phyloP scores from a whole-genome alignment of 169 alveolate genomes.

The Amoebophrya sp. region DNA sequence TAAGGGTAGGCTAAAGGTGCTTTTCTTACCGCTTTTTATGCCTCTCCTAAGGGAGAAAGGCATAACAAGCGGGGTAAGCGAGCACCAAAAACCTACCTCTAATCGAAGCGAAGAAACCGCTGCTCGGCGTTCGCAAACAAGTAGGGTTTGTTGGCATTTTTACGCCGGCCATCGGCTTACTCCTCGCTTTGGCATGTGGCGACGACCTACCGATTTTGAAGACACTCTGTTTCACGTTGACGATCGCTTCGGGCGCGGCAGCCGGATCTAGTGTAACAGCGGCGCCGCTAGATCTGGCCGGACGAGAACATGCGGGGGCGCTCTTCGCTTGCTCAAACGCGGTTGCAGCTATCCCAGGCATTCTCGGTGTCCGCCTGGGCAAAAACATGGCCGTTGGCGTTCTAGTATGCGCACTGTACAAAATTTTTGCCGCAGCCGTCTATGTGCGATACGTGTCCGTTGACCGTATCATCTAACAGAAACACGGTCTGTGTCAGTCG shows the following conservation, averaged over 20 bases:
- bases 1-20: too few species aligned
- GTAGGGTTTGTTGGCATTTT: not conserved
- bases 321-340: not conserved
- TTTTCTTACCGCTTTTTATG: too few species aligned
- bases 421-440: not conserved
- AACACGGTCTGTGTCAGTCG: too few species aligned
- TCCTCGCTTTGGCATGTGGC: too few species aligned
- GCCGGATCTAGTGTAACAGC: not conserved
- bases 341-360: not conserved
- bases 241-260: not conserved
- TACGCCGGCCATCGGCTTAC: not conserved
- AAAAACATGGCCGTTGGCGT: not conserved
- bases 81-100: too few species aligned
- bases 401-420: not conserved
- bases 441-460: not conserved
- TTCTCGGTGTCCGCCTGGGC: not conserved
- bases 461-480: too few species aligned
- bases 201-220: too few species aligned
- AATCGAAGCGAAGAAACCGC: not conserved
- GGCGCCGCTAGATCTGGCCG: not conserved
- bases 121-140: not conserved
- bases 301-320: not conserved
- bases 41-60: too few species aligned
- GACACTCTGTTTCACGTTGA: not conserved
- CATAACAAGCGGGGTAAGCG: too few species aligned